Evolutionary conservation across 2,329 filamentous ascomycete species (phyloP), one percentile per base, ranked within the genome.

Genomic region (Fusarium subtropicale): DNA sequence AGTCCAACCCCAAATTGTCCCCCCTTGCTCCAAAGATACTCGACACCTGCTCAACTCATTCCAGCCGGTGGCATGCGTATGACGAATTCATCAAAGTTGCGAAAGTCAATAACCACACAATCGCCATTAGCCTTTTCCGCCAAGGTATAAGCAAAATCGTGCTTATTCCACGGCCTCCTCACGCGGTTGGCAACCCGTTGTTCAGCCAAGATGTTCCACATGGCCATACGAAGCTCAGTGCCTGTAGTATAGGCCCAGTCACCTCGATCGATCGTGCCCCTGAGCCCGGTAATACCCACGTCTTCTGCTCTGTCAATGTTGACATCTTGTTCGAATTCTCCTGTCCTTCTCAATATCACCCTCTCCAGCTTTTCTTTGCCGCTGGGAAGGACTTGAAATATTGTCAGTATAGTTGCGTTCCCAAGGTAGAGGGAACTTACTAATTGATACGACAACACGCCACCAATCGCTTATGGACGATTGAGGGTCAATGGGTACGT

Each of bases 181-280:
- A 4, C 7, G 13, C 2, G 5, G 9, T 18, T 31, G 4, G 36
- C 34, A 7, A 1, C 3, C 3, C 2, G 0, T 41, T 52, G 48
- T 41, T 31, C 26, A 1, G 1, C 5, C 3, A 12, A 24, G 16
- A 55, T 18, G 22, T 5, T 15, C 1, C 5, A 0, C 24, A 55
- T 12, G 52, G 20, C 24, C 3, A 38, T 6, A 3, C 9, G 16
- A 18, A 15, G 16, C 12, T 55, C 41, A 16, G 24, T 3, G 1
- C 22, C 24, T 20, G 33, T 41, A 3, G n/a, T 33, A 16, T 56
- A 56, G 44, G 54, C 44, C 42, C 34, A 47, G 44, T 56, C 34
- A 8, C 20, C 13, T 7, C 16, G 4, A 8, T 20, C 24, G 41
- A 48, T 56, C 9, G 20, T 41, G 4, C 54, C 44, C 4, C 20